Evolutionary conservation across 176 grass and related monocot species (phyloP), one percentile per base, ranked within the genome.

Genomic region (Oryza meridionalis): DNA sequence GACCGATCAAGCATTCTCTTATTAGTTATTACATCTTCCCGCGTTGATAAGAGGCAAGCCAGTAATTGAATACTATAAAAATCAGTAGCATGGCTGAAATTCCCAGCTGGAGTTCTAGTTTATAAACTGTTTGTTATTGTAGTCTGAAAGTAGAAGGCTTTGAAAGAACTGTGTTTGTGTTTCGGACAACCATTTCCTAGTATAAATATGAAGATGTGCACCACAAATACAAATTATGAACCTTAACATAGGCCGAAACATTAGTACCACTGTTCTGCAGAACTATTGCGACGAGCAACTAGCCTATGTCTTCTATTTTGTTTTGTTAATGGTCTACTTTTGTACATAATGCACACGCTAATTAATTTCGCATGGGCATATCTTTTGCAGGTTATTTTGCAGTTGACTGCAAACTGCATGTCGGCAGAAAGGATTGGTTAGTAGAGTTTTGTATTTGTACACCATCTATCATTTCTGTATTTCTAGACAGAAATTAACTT

Each of bases 381-480:
- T 71, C 3, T 78, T 35, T 73, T 67, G 2, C 79, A 73, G 79
- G 84, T 62, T 73, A 24, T 43, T 12, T 88, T 65, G 16, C 80
- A 17, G 42, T 50, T 61, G 35, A n/a, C 25, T 31, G 35, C 22
- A 45, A 62, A 45, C 80, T 29, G 44, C 67, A 49, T 79, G 40
- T 72, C 13, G n/a, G 69, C 64, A 72, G 21, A 65, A 25, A 21
- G 77, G 32, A 53, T 81, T 85, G 43, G 71, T 1, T 43, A 25
- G 25, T 40, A 67, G 65, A 43, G 44, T 6, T 29, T 27, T 74
- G 6, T 40, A 33, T 29, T 26, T 74, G 6, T 49, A 24, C 19
- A 1, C 21, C 31, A 63, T 58, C 53, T 61, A 40, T 63, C 15
- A n/a, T 14, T 73, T 51, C 61, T 65, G 8, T 65, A 29, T 89